A percentile compares a stretch with the other conserved stretches of the same genome.
Conservation (phyloP, 1,139 yeast species). For the Diutina scorzettiae region DNA sequence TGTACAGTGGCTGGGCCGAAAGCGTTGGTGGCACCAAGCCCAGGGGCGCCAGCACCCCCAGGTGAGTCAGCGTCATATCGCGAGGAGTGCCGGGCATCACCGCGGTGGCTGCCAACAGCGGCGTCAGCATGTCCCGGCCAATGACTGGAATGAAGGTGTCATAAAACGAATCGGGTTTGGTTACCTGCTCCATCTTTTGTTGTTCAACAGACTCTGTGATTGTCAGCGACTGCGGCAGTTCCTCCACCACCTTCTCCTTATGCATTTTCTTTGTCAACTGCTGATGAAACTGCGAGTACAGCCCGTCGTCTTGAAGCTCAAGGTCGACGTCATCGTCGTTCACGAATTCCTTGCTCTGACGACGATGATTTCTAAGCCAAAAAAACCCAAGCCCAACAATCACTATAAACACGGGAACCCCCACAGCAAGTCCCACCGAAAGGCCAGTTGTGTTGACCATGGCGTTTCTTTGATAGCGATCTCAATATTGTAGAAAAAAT, state of each 20-base stretch:
- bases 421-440: constrained; percentile 34
- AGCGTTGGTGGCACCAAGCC: neutral
- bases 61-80: neutral
- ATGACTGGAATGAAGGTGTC: constrained; percentile 30
- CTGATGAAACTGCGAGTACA: constrained; percentile 27
- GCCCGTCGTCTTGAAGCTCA: constrained; percentile 26
- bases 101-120: neutral
- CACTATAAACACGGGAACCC: constrained; percentile 22
- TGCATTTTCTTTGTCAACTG: constrained; percentile 13
- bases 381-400: constrained; percentile 11
- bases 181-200: constrained; percentile 12
- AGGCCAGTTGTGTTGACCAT: constrained; percentile 9
- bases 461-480: too few species aligned
- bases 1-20: neutral
- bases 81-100: neutral
- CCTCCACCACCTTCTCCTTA: neutral
- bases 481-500: too few species aligned
- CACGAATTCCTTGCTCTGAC: constrained; percentile 23
- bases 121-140: neutral
- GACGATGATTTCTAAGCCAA: constrained; percentile 22
- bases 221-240: constrained; percentile 7
- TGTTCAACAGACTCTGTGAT: constrained; percentile 6
- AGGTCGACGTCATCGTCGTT: constrained; percentile 22
- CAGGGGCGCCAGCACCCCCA: constrained; percentile 3
- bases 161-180: constrained; percentile 31